Base-by-base conservation (phyloP, 371 early-diverging fungal genomes). In the Phascolomyces articulosus region DNA sequence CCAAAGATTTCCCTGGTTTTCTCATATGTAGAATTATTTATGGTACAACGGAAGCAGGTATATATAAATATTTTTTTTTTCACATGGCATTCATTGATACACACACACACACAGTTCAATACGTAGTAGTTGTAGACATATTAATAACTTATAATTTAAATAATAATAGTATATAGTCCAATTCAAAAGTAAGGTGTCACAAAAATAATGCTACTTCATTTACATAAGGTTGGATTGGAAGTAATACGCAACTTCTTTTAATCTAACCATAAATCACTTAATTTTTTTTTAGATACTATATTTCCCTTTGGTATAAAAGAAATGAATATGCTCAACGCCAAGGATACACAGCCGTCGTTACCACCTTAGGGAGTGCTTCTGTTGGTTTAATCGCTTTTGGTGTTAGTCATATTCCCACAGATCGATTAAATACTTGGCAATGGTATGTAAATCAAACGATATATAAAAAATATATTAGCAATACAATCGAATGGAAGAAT, bases 231-330 rank as follows among this genome's bases (percentile, higher is more conserved):
- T n/a, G n/a, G n/a, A n/a, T n/a, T n/a, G n/a, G n/a, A n/a, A n/a
- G n/a, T n/a, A n/a, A n/a, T n/a, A n/a, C n/a, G n/a, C 6, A 34
- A 6, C 34, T 34, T 34, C 34, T 34, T 31, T 31, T 31, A n/a
- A 18, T 3, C 3, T 0, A n/a, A 29, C 18, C 15, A 7, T 18
- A 29, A 26, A 29, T 16, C 18, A 16, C 18, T 15, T 54, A 6
- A 29, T 28, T 13, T 23, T 23, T 31, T 20, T 27, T 3, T 24
- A 61, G 72, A 6, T 75, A 72, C 41, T 67, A 44, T n/a, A 62
- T 80, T 66, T 74, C 77, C 2, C 47, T 71, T 13, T 80, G 80
- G 80, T 80, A 77, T 31, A 80, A 75, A 11, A 58, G 80, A 28
- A 51, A 64, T 51, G 80, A 80, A 51, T 70, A 69, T 40, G 80